Conservation (phyloP, 805 yeast species). For the Lipomyces orientalis region DNA sequence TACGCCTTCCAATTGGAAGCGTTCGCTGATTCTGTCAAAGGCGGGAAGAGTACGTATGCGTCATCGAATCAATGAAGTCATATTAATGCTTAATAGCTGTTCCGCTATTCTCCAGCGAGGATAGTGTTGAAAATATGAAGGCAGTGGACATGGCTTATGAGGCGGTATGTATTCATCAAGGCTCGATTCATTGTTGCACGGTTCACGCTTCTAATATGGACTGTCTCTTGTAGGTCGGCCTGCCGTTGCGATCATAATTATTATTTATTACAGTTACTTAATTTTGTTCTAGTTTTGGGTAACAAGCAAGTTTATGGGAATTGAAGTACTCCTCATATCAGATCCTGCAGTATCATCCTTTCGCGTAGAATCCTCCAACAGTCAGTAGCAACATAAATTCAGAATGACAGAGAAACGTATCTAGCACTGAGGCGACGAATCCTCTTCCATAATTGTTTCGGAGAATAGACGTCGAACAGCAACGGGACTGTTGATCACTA, state of each 20-base stretch:
- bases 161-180: slow-evolving; percentile 25
- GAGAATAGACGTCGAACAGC: slow-evolving; percentile 1
- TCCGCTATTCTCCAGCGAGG: slow-evolving; percentile 16
- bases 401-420: neutral
- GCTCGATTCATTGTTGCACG: neutral
- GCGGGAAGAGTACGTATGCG: slow-evolving; percentile 13
- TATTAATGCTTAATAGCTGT: slow-evolving; percentile 2
- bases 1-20: slow-evolving; percentile 32
- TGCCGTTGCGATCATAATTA: slow-evolving; percentile 11
- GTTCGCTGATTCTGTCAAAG: slow-evolving; percentile 22
- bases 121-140: slow-evolving; percentile 25
- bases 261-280: neutral
- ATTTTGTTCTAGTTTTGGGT: neutral
- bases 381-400: neutral
- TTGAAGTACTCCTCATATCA: neutral
- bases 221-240: neutral
- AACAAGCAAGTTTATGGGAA: neutral
- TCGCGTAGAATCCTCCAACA: neutral
- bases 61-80: neutral
- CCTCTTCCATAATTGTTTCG: neutral
- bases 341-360: neutral
- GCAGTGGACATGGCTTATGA: slow-evolving; percentile 33
- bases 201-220: neutral
- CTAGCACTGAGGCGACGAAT: neutral
- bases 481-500: neutral